Evolutionary conservation across 768 basidiomycete species (phyloP).

Genomic region (Trametes punicea): DNA sequence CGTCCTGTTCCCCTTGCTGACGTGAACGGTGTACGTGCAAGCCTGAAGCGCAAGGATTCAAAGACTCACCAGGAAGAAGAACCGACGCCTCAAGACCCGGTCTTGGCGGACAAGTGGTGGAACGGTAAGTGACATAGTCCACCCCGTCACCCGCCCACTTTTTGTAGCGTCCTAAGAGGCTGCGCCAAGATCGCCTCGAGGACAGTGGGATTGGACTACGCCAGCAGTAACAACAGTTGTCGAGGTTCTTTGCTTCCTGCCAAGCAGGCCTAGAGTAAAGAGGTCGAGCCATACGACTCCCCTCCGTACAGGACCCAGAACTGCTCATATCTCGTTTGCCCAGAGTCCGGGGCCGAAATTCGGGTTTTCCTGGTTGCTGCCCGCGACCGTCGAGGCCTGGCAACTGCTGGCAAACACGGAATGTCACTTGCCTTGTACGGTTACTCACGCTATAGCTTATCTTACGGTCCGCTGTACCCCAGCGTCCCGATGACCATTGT

Average conservation of each 20-base stretch:
- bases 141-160: neutral
- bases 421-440: neutral
- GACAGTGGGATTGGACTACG: too few species aligned
- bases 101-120: slow-evolving; percentile 39
- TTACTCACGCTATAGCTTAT: neutral
- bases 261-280: too few species aligned
- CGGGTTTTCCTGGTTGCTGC: slow-evolving; percentile 12
- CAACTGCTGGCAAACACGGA: slow-evolving; percentile 14
- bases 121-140: slow-evolving; percentile 1
- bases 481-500: too few species aligned
- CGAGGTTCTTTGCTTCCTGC: too few species aligned
- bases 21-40: neutral
- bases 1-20: slow-evolving; percentile 6
- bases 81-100: slow-evolving; percentile 46
- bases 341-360: neutral
- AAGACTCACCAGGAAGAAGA: neutral
- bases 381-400: neutral
- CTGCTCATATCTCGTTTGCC: too few species aligned
- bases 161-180: too few species aligned
- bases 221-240: too few species aligned
- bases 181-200: too few species aligned
- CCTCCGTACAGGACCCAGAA: neutral
- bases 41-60: too few species aligned
- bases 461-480: neutral
- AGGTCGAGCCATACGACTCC: neutral